These are phyloP conservation scores for Auricularia sp. DNA, from an alignment of 768 basidiomycete genomes.

Conservation along the genomic window DNA sequence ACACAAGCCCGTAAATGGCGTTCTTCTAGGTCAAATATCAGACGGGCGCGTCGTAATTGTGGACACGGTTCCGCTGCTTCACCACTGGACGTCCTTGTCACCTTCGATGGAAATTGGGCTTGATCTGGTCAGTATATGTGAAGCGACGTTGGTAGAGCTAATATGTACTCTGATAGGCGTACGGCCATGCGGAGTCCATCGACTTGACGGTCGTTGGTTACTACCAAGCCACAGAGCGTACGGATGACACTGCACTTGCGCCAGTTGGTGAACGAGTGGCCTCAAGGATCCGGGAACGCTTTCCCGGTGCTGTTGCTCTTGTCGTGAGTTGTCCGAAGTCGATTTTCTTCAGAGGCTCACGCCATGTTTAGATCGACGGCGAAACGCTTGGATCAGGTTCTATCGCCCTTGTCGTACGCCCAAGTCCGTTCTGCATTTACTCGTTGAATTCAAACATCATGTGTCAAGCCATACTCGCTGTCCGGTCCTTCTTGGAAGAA, in stretches of 20 bases:
- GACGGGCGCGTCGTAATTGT: conserved; percentile 33
- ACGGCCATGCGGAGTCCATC: conserved; percentile 45
- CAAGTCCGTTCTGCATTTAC: not conserved
- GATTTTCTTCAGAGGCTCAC: not conserved
- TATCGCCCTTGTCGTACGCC: conserved; percentile 49
- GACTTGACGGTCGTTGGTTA: conserved; percentile 55
- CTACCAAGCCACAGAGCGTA: conserved; percentile 61
- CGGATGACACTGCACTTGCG: conserved; percentile 51
- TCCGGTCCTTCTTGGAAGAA: conserved; percentile 20
- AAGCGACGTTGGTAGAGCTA: not conserved
- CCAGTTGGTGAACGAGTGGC: conserved; percentile 59
- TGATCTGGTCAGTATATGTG: conserved; percentile 47
- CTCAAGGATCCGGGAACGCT: conserved; percentile 41
- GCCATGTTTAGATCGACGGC: conserved; percentile 44
- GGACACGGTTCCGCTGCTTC: conserved; percentile 68
- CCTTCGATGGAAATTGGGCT: conserved; percentile 84
- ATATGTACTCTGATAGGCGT: conserved; percentile 34
- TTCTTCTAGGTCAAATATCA: conserved; percentile 51
- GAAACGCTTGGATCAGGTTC: conserved; percentile 42
- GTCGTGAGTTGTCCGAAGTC: conserved; percentile 38
- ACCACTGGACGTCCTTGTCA: conserved; percentile 76
- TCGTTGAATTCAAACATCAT: not conserved
- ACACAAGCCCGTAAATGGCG: conserved; percentile 63
- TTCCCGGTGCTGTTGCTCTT: conserved; percentile 55
- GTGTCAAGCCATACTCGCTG: conserved; percentile 41